Percentiles rank a stretch among this genome's conserved stretches.
Conservation (phyloP, 495 filamentous ascomycete species). For the Penicillium taxi region DNA sequence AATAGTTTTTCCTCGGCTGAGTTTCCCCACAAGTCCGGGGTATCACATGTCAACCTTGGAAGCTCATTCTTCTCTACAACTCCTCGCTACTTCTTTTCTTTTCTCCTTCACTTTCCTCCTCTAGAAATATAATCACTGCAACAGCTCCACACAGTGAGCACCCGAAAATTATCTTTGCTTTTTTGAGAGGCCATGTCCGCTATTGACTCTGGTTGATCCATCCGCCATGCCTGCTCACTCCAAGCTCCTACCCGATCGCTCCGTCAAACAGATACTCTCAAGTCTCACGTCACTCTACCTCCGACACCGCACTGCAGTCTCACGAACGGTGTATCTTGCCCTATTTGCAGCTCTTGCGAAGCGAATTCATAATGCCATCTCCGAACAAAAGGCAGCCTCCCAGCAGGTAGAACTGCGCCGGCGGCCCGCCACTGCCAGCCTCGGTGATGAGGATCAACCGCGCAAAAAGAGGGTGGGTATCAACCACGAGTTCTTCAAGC, state of each 20-base stretch:
- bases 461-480: conserved; percentile 78
- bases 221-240: conserved; percentile 69
- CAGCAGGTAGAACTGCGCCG: conserved; percentile 59
- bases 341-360: conserved; percentile 81
- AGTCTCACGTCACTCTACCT: conserved; percentile 71
- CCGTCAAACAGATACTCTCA: conserved; percentile 64
- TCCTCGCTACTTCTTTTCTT: conserved; percentile 5
- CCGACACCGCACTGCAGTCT: conserved; percentile 78
- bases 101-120: conserved; percentile 1
- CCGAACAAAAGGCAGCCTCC: conserved; percentile 85
- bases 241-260: conserved; percentile 66
- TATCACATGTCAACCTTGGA: conserved; percentile 24
- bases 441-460: conserved; percentile 39
- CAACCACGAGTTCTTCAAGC: conserved; percentile 91
- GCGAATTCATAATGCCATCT: conserved; percentile 83
- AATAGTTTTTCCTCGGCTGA: conserved; percentile 24
- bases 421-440: conserved; percentile 47
- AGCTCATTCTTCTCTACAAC: conserved; percentile 10
- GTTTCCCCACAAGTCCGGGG: conserved; percentile 22
- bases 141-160: conserved; percentile 1
- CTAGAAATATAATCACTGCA: no score
- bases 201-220: conserved; percentile 20
- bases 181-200: conserved; percentile 23
- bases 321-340: conserved; percentile 84
- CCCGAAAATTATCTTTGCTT: conserved; percentile 1